A percentile compares a stretch with the other conserved stretches of the same genome.
phyloP scores from a whole-genome alignment of 1,139 yeast genomes.

The Yamadazyma membranifaciens region DNA sequence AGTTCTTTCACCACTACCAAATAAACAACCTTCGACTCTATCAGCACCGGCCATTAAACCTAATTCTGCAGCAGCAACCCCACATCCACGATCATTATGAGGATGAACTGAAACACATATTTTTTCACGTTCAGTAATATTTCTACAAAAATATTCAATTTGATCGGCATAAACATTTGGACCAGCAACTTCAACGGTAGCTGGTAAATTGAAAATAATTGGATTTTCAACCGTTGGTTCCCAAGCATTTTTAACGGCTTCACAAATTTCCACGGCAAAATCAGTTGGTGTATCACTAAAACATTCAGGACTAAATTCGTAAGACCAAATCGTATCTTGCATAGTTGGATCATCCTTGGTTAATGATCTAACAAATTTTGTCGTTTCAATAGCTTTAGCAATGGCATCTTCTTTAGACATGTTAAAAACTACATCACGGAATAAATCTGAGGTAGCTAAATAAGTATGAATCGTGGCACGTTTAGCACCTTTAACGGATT shows the following conservation, averaged over 20 bases:
- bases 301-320: slow-evolving; percentile 93
- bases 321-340: slow-evolving; percentile 77
- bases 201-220: slow-evolving; percentile 93
- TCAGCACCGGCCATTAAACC: slow-evolving; percentile 96
- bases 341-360: slow-evolving; percentile 85
- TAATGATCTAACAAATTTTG: slow-evolving; percentile 73
- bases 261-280: slow-evolving; percentile 81
- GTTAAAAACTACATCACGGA: slow-evolving; percentile 88
- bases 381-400: slow-evolving; percentile 77
- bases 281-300: slow-evolving; percentile 88
- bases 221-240: slow-evolving; percentile 79
- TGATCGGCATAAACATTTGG: slow-evolving; percentile 97
- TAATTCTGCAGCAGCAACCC: slow-evolving; percentile 95
- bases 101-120: slow-evolving; percentile 90
- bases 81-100: slow-evolving; percentile 97
- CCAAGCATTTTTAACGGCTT: slow-evolving; percentile 96
- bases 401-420: slow-evolving; percentile 79
- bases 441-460: slow-evolving; percentile 87
- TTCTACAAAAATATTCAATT: slow-evolving; percentile 81
- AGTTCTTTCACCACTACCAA: slow-evolving; percentile 98
- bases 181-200: slow-evolving; percentile 94
- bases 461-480: slow-evolving; percentile 88
- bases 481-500: slow-evolving; percentile 85
- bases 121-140: slow-evolving; percentile 79
- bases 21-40: slow-evolving; percentile 95